Percentiles rank a stretch among this genome's conserved stretches.
Conservation (phyloP, 768 basidiomycete genomes). For the Galerina marginata region DNA sequence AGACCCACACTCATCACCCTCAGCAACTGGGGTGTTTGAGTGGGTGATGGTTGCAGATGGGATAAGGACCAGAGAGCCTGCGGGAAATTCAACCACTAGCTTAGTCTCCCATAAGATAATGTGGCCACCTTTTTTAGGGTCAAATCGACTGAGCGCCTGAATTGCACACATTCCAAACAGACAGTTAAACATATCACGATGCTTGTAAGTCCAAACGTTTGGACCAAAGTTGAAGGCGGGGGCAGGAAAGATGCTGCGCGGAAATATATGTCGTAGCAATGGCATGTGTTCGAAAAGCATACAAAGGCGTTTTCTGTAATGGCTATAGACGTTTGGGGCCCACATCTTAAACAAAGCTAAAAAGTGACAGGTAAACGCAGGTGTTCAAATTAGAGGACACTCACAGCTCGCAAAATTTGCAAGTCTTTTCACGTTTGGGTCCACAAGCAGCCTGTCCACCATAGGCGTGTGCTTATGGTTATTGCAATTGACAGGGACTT, state of each 20-base stretch:
- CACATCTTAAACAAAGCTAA: slow-evolving; percentile 6
- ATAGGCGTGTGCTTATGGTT: not conserved
- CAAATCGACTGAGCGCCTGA: slow-evolving; percentile 17
- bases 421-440: not conserved
- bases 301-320: not conserved
- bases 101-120: slow-evolving; percentile 29
- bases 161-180: slow-evolving; percentile 12
- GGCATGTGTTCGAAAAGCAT: not conserved
- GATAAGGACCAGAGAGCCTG: not conserved
- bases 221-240: slow-evolving; percentile 18
- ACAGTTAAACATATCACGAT: slow-evolving; percentile 10
- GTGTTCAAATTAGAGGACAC: not conserved
- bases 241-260: slow-evolving; percentile 8
- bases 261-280: not conserved
- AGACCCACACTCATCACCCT: slow-evolving; percentile 23
- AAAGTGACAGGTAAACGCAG: not conserved
- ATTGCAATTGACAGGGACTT: not conserved
- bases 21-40: slow-evolving; percentile 21
- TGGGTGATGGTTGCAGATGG: slow-evolving; percentile 26
- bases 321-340: not conserved
- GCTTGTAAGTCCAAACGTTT: slow-evolving; percentile 9
- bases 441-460: not conserved
- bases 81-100: slow-evolving; percentile 22
- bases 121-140: slow-evolving; percentile 30
- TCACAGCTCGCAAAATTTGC: slow-evolving; percentile 8